A percentile compares a stretch with the other conserved stretches of the same genome.
Evolutionary conservation across 2,329 filamentous ascomycete species (phyloP).

Genomic region (Penicillium sp.): DNA sequence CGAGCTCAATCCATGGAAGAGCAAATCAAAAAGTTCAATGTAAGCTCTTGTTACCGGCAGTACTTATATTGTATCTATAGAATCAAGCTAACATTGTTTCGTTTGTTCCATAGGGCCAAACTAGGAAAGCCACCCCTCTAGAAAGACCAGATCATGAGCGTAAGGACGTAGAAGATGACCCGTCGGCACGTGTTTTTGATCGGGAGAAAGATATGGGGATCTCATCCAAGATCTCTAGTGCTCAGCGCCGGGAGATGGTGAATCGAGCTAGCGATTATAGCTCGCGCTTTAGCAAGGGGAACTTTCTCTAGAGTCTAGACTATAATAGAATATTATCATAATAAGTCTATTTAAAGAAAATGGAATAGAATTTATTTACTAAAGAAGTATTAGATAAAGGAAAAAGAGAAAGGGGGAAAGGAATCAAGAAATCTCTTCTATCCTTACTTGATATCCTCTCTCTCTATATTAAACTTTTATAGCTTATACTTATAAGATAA

Average conservation of each 20-base stretch:
- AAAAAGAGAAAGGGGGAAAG: too few relatives aligned
- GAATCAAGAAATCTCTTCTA: too few relatives aligned
- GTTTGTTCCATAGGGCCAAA: slow-evolving; percentile 38
- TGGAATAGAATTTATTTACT: too few relatives aligned
- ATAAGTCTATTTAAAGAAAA: too few relatives aligned
- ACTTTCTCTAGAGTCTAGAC: slow-evolving; percentile 44
- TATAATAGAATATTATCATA: too few relatives aligned
- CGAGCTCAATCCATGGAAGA: slow-evolving; percentile 32
- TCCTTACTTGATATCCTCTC: too few relatives aligned
- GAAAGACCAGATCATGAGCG: slow-evolving; percentile 54
- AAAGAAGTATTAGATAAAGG: too few relatives aligned
- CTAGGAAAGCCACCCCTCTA: slow-evolving; percentile 47
- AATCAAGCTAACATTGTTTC: neutral
- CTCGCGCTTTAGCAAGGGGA: slow-evolving; percentile 75
- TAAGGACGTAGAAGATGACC: slow-evolving; percentile 78
- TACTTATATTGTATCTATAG: neutral
- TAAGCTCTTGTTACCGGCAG: slow-evolving; percentile 28
- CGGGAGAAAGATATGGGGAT: slow-evolving; percentile 90
- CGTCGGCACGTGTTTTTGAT: slow-evolving; percentile 85
- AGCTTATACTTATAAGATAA: too few relatives aligned
- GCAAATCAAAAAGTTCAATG: slow-evolving; percentile 59
- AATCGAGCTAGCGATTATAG: slow-evolving; percentile 79
- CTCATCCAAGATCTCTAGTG: slow-evolving; percentile 67
- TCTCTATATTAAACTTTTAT: too few relatives aligned
- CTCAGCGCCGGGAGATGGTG: slow-evolving; percentile 75